phyloP scores from a whole-genome alignment of 805 yeast genomes.

The Candida qinlingensis region DNA sequence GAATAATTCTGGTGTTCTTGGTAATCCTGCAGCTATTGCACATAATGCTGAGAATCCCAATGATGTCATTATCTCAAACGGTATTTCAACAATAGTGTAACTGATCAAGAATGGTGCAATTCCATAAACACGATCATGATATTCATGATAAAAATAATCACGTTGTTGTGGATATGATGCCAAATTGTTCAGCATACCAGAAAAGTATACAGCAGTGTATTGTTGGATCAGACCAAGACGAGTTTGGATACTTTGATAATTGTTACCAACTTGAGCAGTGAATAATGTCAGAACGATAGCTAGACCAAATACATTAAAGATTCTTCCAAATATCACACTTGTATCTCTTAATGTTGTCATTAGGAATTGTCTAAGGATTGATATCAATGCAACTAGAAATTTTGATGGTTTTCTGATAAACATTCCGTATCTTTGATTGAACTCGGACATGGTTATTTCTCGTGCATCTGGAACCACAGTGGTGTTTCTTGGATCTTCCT shows the following conservation, averaged over 20 bases:
- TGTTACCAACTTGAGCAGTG: conserved; percentile 51
- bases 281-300: conserved; percentile 67
- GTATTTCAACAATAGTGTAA: conserved; percentile 58
- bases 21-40: conserved; percentile 70
- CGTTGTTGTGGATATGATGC: conserved; percentile 73
- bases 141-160: conserved; percentile 74
- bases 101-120: conserved; percentile 58
- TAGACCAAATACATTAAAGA: conserved; percentile 60
- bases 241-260: conserved; percentile 50
- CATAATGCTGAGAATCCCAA: conserved; percentile 55
- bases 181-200: conserved; percentile 77
- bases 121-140: conserved; percentile 68
- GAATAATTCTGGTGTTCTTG: conserved; percentile 59
- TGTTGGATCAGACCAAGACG: conserved; percentile 77
- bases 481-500: not conserved
- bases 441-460: conserved; percentile 10
- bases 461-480: not conserved
- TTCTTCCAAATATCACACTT: conserved; percentile 58
- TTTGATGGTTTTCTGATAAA: conserved; percentile 16
- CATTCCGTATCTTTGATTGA: conserved; percentile 9
- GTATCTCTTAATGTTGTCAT: conserved; percentile 37
- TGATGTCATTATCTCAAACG: conserved; percentile 58
- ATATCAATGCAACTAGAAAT: conserved; percentile 16
- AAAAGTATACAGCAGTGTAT: conserved; percentile 63
- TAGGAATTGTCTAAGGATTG: conserved; percentile 19